Evolutionary conservation across 106 monocot genomes (phyloP).

Genomic region (Apostasia shenzhenica): DNA sequence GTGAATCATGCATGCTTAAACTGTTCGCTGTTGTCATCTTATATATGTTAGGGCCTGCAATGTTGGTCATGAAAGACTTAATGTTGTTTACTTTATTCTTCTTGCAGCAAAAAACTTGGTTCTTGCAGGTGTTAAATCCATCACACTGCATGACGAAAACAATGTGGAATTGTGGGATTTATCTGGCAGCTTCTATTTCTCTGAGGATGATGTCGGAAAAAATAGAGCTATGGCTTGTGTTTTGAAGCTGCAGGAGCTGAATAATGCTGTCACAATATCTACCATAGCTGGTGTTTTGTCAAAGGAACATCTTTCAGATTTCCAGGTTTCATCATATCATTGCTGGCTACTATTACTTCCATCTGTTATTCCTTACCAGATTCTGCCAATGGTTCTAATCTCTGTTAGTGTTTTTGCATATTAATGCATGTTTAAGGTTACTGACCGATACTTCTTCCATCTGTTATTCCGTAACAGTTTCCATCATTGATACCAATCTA

Average conservation of each 20-base stretch:
- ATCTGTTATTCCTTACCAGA: too few relatives aligned
- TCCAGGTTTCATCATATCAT: slow-evolving; percentile 43
- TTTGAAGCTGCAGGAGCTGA: slow-evolving; percentile 78
- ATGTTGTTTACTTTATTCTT: slow-evolving; percentile 6
- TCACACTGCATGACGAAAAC: slow-evolving; percentile 69
- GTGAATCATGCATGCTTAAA: too few relatives aligned
- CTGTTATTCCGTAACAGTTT: too few relatives aligned
- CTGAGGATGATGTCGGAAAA: slow-evolving; percentile 68
- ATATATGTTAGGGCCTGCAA: too few relatives aligned
- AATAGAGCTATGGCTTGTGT: slow-evolving; percentile 64
- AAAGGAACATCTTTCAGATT: slow-evolving; percentile 74
- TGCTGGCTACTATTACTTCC: neutral
- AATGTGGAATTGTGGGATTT: slow-evolving; percentile 69
- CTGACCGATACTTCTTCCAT: too few relatives aligned
- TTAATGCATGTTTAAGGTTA: neutral
- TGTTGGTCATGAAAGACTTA: neutral
- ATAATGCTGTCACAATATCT: slow-evolving; percentile 63
- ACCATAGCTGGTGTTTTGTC: slow-evolving; percentile 36
- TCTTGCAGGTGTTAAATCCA: slow-evolving; percentile 76
- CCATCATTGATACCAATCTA: too few relatives aligned
- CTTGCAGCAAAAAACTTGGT: slow-evolving; percentile 81
- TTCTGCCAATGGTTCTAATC: neutral
- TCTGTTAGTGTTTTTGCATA: neutral
- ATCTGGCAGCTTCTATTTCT: slow-evolving; percentile 71
- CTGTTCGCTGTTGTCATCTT: too few relatives aligned